Evolutionary conservation across 148 eudicot genomes (phyloP).

Genomic region (Tetragonia tetragonoides): DNA sequence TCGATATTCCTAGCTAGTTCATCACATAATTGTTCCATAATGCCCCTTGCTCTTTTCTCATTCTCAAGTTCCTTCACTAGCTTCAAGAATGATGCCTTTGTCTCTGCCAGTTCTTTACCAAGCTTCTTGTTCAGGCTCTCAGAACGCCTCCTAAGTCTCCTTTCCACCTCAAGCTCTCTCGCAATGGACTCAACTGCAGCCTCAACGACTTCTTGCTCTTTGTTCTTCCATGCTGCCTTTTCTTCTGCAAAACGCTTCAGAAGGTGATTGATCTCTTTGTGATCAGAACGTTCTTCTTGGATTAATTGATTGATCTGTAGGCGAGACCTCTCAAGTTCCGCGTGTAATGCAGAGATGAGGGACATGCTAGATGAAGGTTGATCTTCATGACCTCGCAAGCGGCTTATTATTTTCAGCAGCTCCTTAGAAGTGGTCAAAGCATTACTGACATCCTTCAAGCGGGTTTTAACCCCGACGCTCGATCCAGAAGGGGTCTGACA

Average conservation of each 20-base stretch:
- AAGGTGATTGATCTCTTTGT: conserved; percentile 53
- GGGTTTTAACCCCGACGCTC: conserved; percentile 37
- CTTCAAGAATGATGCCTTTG: conserved; percentile 51
- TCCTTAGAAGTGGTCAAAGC: conserved; percentile 91
- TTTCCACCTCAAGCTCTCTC: conserved; percentile 73
- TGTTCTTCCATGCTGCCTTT: conserved; percentile 71
- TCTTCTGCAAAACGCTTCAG: conserved; percentile 78
- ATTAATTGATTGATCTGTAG: conserved; percentile 74
- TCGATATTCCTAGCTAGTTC: conserved; percentile 64
- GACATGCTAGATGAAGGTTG: conserved; percentile 78
- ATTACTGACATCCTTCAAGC: conserved; percentile 76
- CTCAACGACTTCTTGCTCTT: conserved; percentile 58
- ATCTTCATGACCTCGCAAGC: conserved; percentile 66
- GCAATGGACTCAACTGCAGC: conserved; percentile 66
- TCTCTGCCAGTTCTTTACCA: conserved; percentile 73
- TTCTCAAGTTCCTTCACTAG: conserved; percentile 64
- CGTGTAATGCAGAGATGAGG: conserved; percentile 76
- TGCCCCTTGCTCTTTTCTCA: conserved; percentile 63
- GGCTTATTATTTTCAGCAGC: conserved; percentile 74
- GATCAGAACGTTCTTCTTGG: conserved; percentile 67
- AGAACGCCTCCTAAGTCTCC: conserved; percentile 60
- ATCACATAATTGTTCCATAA: conserved; percentile 64
- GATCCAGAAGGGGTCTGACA: conserved; percentile 56
- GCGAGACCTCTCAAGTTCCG: conserved; percentile 93
- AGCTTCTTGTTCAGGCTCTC: conserved; percentile 88